Evolutionary conservation across 2,329 filamentous ascomycete genomes (phyloP), one percentile per base, ranked within the genome.

Genomic region (Aureobasidium sp.): DNA sequence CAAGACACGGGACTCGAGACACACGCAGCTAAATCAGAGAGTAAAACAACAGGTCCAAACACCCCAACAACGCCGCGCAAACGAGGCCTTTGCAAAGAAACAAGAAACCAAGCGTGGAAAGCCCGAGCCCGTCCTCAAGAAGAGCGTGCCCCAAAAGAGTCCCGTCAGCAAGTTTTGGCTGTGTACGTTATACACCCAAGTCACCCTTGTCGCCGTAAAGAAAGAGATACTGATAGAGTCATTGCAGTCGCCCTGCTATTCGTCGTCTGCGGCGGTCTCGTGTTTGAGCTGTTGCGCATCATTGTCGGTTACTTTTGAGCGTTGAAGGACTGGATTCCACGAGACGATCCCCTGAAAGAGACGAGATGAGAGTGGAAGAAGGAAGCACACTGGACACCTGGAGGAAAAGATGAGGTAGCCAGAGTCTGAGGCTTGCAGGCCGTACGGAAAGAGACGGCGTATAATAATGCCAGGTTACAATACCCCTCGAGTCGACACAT

Each of bases 61-160:
- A 68, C 89, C 87, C 68, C 84, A 90, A 75, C 90, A 94, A 80
- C 87, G 90, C 74, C 85, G 85, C 71, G 86, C 87, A 66, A 94
- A 94, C 79, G 84, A 84, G 71, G 88, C 88, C 76, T 95, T 90
- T 76, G 86, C 82, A 67, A 87, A 87, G 73, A 81, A 83, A 60
- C 86, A 93, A 73, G 85, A 88, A 72, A 78, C 80, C 64, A 88
- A 86, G 72, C 88, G 88, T 74, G 90, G 90, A 76, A 91, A 90
- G 78, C 75, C 77, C 2, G 70, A 72, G 9, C 75, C 79, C 66
- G 77, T 75, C 45, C 69, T 75, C 62, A 84, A 82, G 71, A 69
- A 70, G 64, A 63, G 67, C 56, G 65, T 67, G 57, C 62, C 65
- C 22, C 61, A 70, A 59, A 73, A 73, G 67, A 59, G 79, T 19